Conservation (phyloP, 2,329 filamentous ascomycete genomes). For the Sodiomyces alkalinus region DNA sequence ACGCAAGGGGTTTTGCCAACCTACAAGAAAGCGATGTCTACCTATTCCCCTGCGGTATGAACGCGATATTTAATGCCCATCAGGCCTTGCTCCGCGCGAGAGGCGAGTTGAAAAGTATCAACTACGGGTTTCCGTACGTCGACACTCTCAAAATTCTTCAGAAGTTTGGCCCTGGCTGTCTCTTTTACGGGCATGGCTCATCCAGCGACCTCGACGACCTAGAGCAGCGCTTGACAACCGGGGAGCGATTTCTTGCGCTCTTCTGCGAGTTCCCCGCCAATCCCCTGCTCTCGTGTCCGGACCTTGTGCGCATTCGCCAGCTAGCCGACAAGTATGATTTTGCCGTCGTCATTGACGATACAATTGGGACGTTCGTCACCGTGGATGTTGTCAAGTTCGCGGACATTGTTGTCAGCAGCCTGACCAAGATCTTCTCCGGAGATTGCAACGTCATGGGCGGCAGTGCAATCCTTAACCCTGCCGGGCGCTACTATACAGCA, state of each 20-base stretch:
- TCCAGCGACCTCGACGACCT: constrained; percentile 70
- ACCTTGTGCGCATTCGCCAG: constrained; percentile 64
- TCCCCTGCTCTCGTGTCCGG: constrained; percentile 70
- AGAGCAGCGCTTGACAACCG: constrained; percentile 51
- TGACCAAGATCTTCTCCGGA: constrained; percentile 95
- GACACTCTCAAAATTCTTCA: constrained; percentile 90
- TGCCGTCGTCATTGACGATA: constrained; percentile 85
- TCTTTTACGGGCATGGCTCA: constrained; percentile 76
- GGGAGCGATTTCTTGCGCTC: constrained; percentile 65
- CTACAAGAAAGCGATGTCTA: constrained; percentile 80
- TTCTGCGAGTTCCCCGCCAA: constrained; percentile 96
- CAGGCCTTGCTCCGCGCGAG: constrained; percentile 52
- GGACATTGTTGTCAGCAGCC: constrained; percentile 83
- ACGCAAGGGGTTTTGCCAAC: constrained; percentile 40
- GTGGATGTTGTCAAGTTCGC: constrained; percentile 81
- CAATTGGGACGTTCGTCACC: constrained; percentile 91
- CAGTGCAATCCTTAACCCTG: constrained; percentile 48
- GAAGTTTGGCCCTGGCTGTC: constrained; percentile 81
- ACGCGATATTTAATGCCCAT: constrained; percentile 82
- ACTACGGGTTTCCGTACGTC: constrained; percentile 94
- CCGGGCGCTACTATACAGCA: constrained; percentile 50
- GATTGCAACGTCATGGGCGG: constrained; percentile 98
- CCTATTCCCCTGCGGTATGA: constrained; percentile 84
- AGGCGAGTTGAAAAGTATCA: constrained; percentile 59
- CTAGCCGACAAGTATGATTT: constrained; percentile 79